Evolutionary conservation across 1,139 yeast genomes (phyloP).

Genomic region (Barnettozyma hawaiiensis): DNA sequence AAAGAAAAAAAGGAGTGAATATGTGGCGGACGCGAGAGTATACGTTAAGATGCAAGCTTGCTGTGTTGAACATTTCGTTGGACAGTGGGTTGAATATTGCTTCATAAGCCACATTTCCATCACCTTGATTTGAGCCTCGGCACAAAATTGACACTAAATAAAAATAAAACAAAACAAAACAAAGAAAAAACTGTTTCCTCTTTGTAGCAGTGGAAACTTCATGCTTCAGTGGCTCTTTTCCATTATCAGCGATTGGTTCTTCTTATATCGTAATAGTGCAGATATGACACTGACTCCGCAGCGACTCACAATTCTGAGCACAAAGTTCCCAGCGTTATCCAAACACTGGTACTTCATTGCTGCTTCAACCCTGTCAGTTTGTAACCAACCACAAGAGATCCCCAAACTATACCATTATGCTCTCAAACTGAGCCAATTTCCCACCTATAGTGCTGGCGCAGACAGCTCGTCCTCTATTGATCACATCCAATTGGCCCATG

Average conservation of each 20-base stretch:
- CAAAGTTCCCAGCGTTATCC: conserved; percentile 48
- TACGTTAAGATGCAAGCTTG: too few species aligned
- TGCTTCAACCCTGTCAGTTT: conserved; percentile 75
- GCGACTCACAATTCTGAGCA: conserved; percentile 44
- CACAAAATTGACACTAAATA: too few species aligned
- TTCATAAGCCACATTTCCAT: too few species aligned
- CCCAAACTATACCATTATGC: conserved; percentile 75
- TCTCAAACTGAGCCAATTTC: conserved; percentile 45
- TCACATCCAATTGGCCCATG: conserved; percentile 30
- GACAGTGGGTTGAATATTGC: too few species aligned
- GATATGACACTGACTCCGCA: conserved; percentile 48
- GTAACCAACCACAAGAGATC: conserved; percentile 77
- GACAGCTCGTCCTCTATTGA: conserved; percentile 25
- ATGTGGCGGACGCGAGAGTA: too few species aligned
- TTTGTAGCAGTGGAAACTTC: too few species aligned
- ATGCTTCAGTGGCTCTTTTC: neutral
- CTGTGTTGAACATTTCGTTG: too few species aligned
- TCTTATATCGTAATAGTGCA: neutral
- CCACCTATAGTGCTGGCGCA: too few species aligned
- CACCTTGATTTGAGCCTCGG: too few species aligned
- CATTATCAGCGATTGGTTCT: neutral
- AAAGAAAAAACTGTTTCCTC: neutral
- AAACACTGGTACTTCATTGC: conserved; percentile 71
- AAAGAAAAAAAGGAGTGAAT: too few species aligned
- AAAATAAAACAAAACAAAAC: too few species aligned